Conservation (phyloP, 2,329 filamentous ascomycete species). For the Alternaria viburni region DNA sequence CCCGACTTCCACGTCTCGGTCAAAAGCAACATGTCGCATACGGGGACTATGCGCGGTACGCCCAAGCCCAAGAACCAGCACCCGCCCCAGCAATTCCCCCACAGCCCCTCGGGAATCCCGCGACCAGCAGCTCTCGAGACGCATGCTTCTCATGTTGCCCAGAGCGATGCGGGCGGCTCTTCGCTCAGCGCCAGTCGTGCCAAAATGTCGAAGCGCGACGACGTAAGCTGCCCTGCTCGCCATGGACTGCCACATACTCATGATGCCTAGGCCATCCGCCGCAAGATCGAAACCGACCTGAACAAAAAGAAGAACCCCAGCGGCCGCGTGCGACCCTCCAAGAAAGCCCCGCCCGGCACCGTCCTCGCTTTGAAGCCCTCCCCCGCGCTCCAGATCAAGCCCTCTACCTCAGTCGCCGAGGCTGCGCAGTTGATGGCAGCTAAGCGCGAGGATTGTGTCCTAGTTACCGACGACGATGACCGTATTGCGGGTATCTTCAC, state of each 20-base stretch:
- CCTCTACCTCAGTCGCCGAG: constrained; percentile 89
- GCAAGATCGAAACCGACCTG: constrained; percentile 95
- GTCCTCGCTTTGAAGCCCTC: constrained; percentile 95
- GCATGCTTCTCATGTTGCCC: constrained; percentile 51
- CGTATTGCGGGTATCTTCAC: constrained; percentile 98
- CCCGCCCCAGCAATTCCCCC: constrained; percentile 60
- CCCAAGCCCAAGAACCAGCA: constrained; percentile 72
- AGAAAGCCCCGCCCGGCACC: constrained; percentile 94
- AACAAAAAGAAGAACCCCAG: constrained; percentile 93
- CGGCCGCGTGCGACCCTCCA: constrained; percentile 78
- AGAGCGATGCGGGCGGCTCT: constrained; percentile 66
- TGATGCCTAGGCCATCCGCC: constrained; percentile 79
- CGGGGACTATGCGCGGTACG: constrained; percentile 72
- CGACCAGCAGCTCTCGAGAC: constrained; percentile 74
- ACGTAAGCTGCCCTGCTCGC: constrained; percentile 67
- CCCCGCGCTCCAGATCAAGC: constrained; percentile 96
- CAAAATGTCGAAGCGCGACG: constrained; percentile 97
- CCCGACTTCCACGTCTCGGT: constrained; percentile 22
- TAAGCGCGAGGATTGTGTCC: constrained; percentile 95
- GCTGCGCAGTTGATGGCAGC: constrained; percentile 98
- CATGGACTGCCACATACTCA: constrained; percentile 6
- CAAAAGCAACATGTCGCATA: constrained; percentile 60
- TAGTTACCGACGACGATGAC: constrained; percentile 97
- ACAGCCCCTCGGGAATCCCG: constrained; percentile 73
- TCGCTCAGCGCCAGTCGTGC: constrained; percentile 91